Conservation (phyloP, 2,329 filamentous ascomycete genomes). For the Cadophora sp. region DNA sequence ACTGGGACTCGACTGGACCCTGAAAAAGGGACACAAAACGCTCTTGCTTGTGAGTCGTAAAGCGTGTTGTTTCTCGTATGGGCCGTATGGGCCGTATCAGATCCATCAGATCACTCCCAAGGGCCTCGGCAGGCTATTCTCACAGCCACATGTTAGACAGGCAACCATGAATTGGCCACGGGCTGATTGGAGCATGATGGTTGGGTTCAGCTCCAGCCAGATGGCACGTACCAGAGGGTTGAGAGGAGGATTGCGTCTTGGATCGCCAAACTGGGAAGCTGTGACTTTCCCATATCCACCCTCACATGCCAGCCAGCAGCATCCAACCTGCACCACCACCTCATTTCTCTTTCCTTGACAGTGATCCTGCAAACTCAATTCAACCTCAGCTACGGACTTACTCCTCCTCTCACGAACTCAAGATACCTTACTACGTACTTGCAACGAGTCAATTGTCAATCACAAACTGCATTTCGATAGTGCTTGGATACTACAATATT, state of each 20-base stretch:
- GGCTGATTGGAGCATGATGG: slow-evolving; percentile 11
- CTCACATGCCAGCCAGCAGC: slow-evolving; percentile 12
- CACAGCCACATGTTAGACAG: slow-evolving; percentile 14
- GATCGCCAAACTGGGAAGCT: slow-evolving; percentile 7
- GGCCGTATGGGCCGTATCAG: not conserved
- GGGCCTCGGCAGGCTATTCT: slow-evolving; percentile 16
- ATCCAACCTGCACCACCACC: not conserved
- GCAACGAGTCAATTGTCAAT: not conserved
- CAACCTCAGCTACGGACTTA: not conserved
- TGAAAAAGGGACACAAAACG: not conserved
- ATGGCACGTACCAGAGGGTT: slow-evolving; percentile 9
- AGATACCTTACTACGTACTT: not conserved
- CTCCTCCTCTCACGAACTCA: not conserved
- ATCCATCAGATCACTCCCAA: too few relatives aligned
- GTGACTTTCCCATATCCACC: slow-evolving; percentile 13
- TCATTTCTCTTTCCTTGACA: not conserved
- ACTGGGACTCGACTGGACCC: slow-evolving; percentile 10
- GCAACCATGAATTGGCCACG: slow-evolving; percentile 7
- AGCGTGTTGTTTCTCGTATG: not conserved
- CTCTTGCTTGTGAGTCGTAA: not conserved
- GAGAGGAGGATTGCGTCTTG: not conserved
- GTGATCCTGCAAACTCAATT: slow-evolving; percentile 9
- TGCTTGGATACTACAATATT: slow-evolving; percentile 5
- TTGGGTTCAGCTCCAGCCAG: not conserved
- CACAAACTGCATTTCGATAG: slow-evolving; percentile 4